Conservation (phyloP, 352 stramenopile genomes). For the Lagenidium giganteum region DNA sequence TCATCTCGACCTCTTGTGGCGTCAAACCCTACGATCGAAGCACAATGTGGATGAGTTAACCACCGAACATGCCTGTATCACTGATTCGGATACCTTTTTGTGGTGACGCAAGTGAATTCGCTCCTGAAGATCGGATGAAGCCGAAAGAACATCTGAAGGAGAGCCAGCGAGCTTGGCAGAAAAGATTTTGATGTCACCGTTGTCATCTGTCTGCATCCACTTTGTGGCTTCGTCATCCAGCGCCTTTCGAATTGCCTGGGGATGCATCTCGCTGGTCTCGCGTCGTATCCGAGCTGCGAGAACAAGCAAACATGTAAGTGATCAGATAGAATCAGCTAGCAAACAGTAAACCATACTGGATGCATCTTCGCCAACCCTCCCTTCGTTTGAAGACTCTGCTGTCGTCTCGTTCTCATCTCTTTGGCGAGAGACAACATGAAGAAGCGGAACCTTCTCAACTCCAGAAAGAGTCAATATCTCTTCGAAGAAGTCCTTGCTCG, state of each 20-base stretch:
- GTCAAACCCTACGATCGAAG: conserved; percentile 33
- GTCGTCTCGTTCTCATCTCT: too few relatives aligned
- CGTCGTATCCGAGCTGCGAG: conserved; percentile 36
- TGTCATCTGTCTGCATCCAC: conserved; percentile 56
- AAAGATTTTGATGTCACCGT: conserved; percentile 1
- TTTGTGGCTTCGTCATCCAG: conserved; percentile 64
- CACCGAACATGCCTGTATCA: too few relatives aligned
- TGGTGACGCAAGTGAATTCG: too few relatives aligned
- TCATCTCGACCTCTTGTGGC: conserved; percentile 57
- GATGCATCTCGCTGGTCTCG: conserved; percentile 75
- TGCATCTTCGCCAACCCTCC: too few relatives aligned
- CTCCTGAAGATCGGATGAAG: too few relatives aligned
- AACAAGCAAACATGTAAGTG: too few relatives aligned
- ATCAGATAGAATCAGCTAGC: background rate
- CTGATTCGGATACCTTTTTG: too few relatives aligned
- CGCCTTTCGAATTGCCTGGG: conserved; percentile 56
- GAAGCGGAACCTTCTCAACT: background rate
- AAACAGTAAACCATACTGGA: too few relatives aligned
- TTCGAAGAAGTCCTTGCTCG: conserved; percentile 81
- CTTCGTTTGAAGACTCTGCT: too few relatives aligned
- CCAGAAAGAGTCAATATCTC: conserved; percentile 48
- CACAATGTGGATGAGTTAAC: too few relatives aligned
- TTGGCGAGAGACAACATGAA: too few relatives aligned
- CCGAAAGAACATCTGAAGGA: too few relatives aligned
- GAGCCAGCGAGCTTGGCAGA: background rate